Evolutionary conservation across 345 rosid species (phyloP).

Genomic region (Euphorbia lathyris): DNA sequence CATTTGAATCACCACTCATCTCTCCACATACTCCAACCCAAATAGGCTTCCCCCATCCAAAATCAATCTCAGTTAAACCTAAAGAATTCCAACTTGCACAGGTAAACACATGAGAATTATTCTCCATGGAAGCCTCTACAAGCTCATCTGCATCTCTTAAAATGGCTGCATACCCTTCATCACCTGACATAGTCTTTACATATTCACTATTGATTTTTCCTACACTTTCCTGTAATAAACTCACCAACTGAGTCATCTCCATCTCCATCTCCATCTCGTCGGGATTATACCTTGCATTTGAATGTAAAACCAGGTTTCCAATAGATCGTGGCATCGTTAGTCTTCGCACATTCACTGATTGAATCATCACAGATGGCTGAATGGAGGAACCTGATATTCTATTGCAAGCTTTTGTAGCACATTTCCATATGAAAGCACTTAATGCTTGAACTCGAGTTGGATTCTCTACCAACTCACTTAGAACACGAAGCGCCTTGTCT

Average conservation of each 20-base stretch:
- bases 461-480: not conserved
- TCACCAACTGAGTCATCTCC: no score
- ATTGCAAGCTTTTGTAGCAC: conserved; percentile 4
- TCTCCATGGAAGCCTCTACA: no score
- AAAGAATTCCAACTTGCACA: no score
- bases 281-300: not conserved
- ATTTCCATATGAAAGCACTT: conserved; percentile 10
- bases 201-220: no score
- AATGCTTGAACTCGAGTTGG: conserved; percentile 9
- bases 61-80: no score
- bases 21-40: no score
- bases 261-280: not conserved
- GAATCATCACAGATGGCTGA: not conserved
- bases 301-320: conserved; percentile 9
- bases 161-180: not conserved
- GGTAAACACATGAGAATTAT: no score
- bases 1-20: no score
- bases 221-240: no score
- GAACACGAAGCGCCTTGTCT: conserved; percentile 6
- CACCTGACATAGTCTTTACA: no score
- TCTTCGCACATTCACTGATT: conserved; percentile 6
- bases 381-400: not conserved
- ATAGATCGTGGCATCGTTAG: conserved; percentile 2
- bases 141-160: no score
- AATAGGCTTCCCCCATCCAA: no score